These are phyloP conservation scores for Tephrocybe sp. DNA, from an alignment of 768 basidiomycete species.

Conservation along the genomic window DNA sequence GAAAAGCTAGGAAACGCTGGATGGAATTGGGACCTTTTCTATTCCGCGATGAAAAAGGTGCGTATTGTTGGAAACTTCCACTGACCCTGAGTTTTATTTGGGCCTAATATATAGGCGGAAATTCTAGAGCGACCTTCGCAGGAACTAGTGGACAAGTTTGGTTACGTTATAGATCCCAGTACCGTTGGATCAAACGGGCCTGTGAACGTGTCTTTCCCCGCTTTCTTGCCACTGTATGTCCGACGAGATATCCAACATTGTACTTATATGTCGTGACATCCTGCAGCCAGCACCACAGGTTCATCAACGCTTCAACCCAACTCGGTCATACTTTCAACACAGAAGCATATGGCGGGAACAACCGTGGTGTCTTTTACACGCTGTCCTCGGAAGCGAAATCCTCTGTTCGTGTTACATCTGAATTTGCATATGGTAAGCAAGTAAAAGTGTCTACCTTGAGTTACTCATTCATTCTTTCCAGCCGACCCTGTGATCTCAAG, in stretches of 20 bases:
- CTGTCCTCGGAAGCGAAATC: conserved; percentile 24
- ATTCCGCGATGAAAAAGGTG: conserved; percentile 32
- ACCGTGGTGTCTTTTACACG: conserved; percentile 27
- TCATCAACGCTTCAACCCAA: conserved; percentile 29
- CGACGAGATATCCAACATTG: neutral
- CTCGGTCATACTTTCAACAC: conserved; percentile 32
- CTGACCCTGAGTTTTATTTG: neutral
- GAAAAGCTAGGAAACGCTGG: conserved; percentile 24
- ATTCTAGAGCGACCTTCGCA: conserved; percentile 24
- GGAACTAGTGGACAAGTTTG: conserved; percentile 20
- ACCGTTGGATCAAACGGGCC: conserved; percentile 27
- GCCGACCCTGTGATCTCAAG: conserved; percentile 26
- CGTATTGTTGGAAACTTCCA: neutral
- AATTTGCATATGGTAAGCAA: conserved; percentile 30
- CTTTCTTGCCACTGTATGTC: conserved; percentile 27
- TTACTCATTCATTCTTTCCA: conserved; percentile 4
- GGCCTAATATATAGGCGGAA: conserved; percentile 32
- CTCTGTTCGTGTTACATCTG: conserved; percentile 26
- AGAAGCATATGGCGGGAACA: conserved; percentile 28
- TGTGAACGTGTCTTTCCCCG: conserved; percentile 29
- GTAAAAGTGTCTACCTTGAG: neutral
- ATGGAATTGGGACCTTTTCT: conserved; percentile 39
- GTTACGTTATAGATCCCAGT: conserved; percentile 20
- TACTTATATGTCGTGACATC: neutral
- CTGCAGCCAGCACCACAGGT: conserved; percentile 26